A percentile compares a stretch with the other conserved stretches of the same genome.
These are phyloP conservation scores for Globisporangium uncinulatum DNA, from an alignment of 352 stramenopile genomes.

Conservation along the genomic window DNA sequence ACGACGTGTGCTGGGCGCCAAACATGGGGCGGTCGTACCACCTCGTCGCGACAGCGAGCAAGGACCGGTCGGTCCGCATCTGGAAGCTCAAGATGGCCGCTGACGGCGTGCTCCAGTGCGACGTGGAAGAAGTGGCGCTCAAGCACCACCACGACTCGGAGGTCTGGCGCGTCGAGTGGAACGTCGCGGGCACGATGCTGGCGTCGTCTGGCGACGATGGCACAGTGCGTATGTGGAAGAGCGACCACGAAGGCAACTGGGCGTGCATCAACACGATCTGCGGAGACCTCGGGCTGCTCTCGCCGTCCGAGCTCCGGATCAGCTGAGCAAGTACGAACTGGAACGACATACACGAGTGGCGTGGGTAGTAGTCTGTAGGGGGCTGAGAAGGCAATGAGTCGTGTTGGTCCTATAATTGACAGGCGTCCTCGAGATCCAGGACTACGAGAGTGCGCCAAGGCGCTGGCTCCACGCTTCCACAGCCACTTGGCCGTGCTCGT, in stretches of 20 bases:
- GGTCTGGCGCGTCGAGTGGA: constrained; percentile 96
- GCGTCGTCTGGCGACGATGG: constrained; percentile 92
- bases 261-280: constrained; percentile 86
- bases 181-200: constrained; percentile 95
- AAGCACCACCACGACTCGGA: constrained; percentile 87
- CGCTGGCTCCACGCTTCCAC: constrained; percentile 48
- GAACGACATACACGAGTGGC: too few relatives aligned
- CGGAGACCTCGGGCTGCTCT: constrained; percentile 50
- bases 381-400: neutral
- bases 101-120: constrained; percentile 56
- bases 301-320: constrained; percentile 22
- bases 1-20: constrained; percentile 95
- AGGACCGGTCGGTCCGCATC: constrained; percentile 87
- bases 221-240: constrained; percentile 95
- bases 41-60: constrained; percentile 90
- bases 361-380: too few relatives aligned
- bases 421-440: neutral
- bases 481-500: constrained; percentile 34
- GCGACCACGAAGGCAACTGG: constrained; percentile 90
- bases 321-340: neutral
- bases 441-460: constrained; percentile 3
- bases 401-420: neutral
- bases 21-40: constrained; percentile 94
- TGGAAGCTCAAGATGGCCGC: constrained; percentile 76
- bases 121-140: constrained; percentile 66